phyloP scores from a whole-genome alignment of 306 rosid species.

The Acacia confusa region DNA sequence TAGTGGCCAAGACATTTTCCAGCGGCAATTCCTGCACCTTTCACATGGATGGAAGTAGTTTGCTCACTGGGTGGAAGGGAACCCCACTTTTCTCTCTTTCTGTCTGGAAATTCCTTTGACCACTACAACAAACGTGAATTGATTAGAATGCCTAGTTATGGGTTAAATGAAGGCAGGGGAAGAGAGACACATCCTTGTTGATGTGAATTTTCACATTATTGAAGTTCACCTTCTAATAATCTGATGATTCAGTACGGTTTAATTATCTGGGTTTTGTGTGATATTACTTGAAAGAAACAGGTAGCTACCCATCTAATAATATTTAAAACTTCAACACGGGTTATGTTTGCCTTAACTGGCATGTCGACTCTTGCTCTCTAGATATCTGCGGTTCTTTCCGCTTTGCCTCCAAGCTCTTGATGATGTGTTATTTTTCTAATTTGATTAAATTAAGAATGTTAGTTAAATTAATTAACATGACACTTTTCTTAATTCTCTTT shows the following conservation, averaged over 20 bases:
- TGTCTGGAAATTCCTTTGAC: slow-evolving; percentile 57
- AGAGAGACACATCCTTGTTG: background rate
- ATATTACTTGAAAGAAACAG: background rate
- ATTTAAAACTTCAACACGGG: too few species aligned
- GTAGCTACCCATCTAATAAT: too few species aligned
- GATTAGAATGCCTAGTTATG: background rate
- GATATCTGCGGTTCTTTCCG: too few species aligned
- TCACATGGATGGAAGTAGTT: slow-evolving; percentile 30
- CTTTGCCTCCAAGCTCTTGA: too few species aligned
- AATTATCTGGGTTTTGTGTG: background rate
- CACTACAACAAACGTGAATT: background rate
- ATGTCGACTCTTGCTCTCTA: too few species aligned
- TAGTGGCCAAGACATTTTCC: slow-evolving; percentile 40
- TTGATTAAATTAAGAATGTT: too few species aligned
- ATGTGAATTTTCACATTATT: background rate
- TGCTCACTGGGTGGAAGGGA: slow-evolving; percentile 60
- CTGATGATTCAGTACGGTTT: background rate
- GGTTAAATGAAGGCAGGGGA: background rate
- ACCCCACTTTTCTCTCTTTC: slow-evolving; percentile 63
- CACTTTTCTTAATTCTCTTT: too few species aligned
- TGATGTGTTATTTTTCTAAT: too few species aligned
- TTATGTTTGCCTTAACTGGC: too few species aligned
- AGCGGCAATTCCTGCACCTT: slow-evolving; percentile 32
- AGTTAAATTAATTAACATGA: too few species aligned
- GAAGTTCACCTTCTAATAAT: background rate